A percentile compares a stretch with the other conserved stretches of the same genome.
phyloP scores from a whole-genome alignment of 2,329 filamentous ascomycete species.

The Alternaria alternata region DNA sequence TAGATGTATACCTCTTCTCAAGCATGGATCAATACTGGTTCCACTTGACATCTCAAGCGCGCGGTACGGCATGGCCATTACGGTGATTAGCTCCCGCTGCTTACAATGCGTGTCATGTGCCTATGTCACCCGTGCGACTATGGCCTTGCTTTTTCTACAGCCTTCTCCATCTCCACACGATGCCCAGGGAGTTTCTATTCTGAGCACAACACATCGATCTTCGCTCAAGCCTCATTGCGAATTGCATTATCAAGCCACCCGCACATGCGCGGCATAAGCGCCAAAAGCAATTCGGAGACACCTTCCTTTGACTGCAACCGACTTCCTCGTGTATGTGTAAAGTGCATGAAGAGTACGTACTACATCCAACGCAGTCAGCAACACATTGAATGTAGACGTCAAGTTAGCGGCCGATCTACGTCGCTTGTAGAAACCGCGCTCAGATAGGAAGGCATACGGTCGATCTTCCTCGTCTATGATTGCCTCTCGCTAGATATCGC shows the following conservation, averaged over 20 bases:
- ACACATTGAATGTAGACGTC: background rate
- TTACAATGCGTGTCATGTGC: background rate
- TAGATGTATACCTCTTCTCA: background rate
- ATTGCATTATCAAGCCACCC: background rate
- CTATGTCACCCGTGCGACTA: background rate
- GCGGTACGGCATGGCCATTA: background rate
- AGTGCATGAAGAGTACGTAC: background rate
- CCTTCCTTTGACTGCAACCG: background rate
- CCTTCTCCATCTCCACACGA: background rate
- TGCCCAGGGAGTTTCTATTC: background rate
- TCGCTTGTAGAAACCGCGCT: background rate
- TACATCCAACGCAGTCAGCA: background rate
- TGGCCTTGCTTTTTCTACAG: background rate
- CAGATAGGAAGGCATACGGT: background rate
- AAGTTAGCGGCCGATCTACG: background rate
- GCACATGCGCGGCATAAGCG: background rate
- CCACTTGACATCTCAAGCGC: background rate
- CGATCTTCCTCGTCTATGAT: conserved; percentile 1
- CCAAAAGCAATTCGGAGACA: background rate
- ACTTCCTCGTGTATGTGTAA: background rate
- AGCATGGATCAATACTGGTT: background rate
- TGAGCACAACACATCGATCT: background rate
- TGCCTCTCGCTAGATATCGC: background rate
- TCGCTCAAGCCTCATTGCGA: background rate
- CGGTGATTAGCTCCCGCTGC: background rate